A percentile compares a stretch with the other conserved stretches of the same genome.
Conservation (phyloP, 495 filamentous ascomycete species). For the Trypethelium eluteriae region DNA sequence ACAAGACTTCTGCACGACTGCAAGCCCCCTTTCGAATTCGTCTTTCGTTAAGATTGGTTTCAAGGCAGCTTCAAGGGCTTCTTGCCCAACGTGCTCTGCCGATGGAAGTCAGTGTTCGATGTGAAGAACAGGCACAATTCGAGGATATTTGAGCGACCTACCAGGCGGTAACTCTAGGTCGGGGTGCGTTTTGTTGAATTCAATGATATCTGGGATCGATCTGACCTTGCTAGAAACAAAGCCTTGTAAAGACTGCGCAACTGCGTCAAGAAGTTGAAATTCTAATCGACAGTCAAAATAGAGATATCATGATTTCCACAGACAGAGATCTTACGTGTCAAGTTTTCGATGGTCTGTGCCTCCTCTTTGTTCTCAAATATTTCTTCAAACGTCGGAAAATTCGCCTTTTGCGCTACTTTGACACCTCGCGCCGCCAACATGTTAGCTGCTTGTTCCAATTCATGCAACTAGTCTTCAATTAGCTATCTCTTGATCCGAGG, state of each 20-base stretch:
- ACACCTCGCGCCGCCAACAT: constrained; percentile 5
- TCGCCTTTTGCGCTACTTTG: background rate
- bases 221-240: constrained; percentile 10
- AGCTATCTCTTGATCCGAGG: background rate
- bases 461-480: background rate
- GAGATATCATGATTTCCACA: background rate
- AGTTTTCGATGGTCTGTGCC: background rate
- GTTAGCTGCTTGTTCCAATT: background rate
- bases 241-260: constrained; percentile 4
- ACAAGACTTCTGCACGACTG: constrained; percentile 9
- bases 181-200: constrained; percentile 16
- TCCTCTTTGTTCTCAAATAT: constrained; percentile 5
- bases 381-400: constrained; percentile 10
- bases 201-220: constrained; percentile 17
- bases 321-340: background rate
- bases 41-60: constrained; percentile 10
- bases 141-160: background rate
- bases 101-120: constrained; percentile 1
- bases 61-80: constrained; percentile 14
- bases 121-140: constrained; percentile 4
- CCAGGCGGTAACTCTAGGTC: constrained; percentile 14
- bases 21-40: background rate
- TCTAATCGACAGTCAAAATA: background rate
- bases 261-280: constrained; percentile 9
- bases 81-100: constrained; percentile 16